Evolutionary conservation across 2,329 filamentous ascomycete species (phyloP).

Genomic region (Xylariaceae sp.): DNA sequence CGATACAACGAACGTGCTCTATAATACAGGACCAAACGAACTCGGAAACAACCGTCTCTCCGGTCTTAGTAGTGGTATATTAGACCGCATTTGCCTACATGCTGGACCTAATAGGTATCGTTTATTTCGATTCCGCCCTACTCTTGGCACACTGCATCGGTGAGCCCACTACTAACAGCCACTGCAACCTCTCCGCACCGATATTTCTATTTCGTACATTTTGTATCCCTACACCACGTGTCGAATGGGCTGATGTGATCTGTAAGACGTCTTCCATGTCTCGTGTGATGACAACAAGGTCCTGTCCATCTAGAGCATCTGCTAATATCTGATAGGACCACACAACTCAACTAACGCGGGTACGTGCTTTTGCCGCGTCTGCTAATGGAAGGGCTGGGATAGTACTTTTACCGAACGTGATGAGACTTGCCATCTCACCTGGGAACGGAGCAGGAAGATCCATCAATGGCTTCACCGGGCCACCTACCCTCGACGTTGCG

Average conservation of each 20-base stretch:
- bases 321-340: neutral
- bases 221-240: neutral
- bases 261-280: neutral
- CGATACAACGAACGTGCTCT: too few species aligned
- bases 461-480: too few species aligned
- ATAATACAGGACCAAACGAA: too few species aligned
- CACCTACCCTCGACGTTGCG: too few species aligned
- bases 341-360: too few species aligned
- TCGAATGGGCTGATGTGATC: neutral
- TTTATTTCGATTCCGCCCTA: too few species aligned
- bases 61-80: too few species aligned
- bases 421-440: slow-evolving; percentile 5
- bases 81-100: too few species aligned
- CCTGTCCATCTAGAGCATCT: slow-evolving; percentile 2
- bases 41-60: too few species aligned
- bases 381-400: neutral
- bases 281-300: slow-evolving; percentile 3
- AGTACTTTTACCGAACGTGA: neutral
- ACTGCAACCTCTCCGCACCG: slow-evolving; percentile 3
- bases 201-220: neutral
- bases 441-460: neutral
- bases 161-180: neutral
- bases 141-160: too few species aligned
- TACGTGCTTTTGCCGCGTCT: neutral
- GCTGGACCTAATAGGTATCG: too few species aligned